phyloP scores from a whole-genome alignment of 306 rosid species.

The Medicago arabica region DNA sequence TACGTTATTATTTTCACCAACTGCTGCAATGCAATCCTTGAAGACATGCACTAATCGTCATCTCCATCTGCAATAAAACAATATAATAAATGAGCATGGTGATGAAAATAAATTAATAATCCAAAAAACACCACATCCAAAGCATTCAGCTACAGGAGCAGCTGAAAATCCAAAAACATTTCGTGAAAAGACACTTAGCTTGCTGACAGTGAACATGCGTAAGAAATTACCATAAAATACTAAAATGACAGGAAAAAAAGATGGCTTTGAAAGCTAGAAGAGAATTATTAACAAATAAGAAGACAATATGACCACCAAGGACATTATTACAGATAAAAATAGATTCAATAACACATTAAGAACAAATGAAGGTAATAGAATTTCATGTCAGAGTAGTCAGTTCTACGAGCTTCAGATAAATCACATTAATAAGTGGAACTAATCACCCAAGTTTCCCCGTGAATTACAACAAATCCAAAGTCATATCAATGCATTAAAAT shows the following conservation, averaged over 20 bases:
- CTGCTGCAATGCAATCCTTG: constrained; percentile 39
- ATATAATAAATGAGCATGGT: constrained; percentile 27
- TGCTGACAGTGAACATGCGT: background rate
- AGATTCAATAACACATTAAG: background rate
- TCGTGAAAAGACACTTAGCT: constrained; percentile 2
- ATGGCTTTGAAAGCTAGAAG: constrained; percentile 18
- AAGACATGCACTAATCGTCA: constrained; percentile 51
- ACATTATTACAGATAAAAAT: background rate
- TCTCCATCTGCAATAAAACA: constrained; percentile 62
- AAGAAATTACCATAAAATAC: constrained; percentile 23
- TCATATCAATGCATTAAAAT: constrained; percentile 18
- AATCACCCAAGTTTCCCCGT: background rate
- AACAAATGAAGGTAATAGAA: background rate
- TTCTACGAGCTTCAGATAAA: background rate
- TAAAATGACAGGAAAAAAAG: background rate
- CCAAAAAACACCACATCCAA: constrained; percentile 35
- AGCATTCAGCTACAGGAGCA: constrained; percentile 23
- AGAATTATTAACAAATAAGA: constrained; percentile 9
- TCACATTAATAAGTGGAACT: background rate
- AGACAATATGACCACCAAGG: background rate
- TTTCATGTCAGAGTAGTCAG: constrained; percentile 22
- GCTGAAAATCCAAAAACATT: constrained; percentile 22
- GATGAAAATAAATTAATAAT: constrained; percentile 20
- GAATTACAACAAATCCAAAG: constrained; percentile 20
- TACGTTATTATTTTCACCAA: constrained; percentile 40